Percentiles rank a stretch among this genome's conserved stretches.
Conservation (phyloP, 495 filamentous ascomycete genomes). For the Ascobolus immersus region DNA sequence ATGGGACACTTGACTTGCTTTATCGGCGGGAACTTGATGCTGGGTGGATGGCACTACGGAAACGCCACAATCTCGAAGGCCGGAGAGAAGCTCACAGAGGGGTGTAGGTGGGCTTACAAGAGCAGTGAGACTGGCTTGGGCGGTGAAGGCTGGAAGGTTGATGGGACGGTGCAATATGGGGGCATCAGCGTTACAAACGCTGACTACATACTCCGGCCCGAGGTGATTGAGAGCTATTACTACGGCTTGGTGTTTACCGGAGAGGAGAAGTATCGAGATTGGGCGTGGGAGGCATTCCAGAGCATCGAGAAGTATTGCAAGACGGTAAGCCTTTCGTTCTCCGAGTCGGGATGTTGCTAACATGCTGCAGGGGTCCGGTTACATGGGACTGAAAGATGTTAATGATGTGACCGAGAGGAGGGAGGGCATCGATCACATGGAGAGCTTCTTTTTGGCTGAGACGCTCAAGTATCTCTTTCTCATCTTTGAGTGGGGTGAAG, state of each 20-base stretch:
- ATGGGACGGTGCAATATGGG: constrained; percentile 24
- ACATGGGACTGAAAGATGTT: constrained; percentile 39
- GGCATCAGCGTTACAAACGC: constrained; percentile 50
- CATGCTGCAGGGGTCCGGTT: constrained; percentile 33
- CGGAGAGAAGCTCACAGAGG: constrained; percentile 45
- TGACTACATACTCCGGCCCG: constrained; percentile 49
- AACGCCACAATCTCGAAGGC: constrained; percentile 41
- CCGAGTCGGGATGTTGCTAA: too few species aligned
- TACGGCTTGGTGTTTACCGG: constrained; percentile 64
- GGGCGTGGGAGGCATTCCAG: constrained; percentile 62
- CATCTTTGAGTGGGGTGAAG: constrained; percentile 28
- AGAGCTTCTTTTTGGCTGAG: constrained; percentile 81
- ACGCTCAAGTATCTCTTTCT: constrained; percentile 68
- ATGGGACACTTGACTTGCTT: constrained; percentile 60
- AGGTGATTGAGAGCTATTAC: constrained; percentile 72
- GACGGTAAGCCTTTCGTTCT: too few species aligned
- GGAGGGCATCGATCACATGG: constrained; percentile 47
- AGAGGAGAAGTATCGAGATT: constrained; percentile 44
- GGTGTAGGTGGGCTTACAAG: constrained; percentile 51
- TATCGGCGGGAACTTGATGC: constrained; percentile 61
- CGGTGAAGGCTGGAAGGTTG: constrained; percentile 55
- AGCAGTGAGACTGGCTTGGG: constrained; percentile 46
- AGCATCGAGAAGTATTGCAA: constrained; percentile 38
- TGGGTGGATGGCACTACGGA: constrained; percentile 49
- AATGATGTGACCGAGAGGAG: constrained; percentile 30